A percentile compares a stretch with the other conserved stretches of the same genome.
These are phyloP conservation scores for Trypanosoma brucei DNA, from an alignment of 208 protist genomes.

Conservation along the genomic window DNA sequence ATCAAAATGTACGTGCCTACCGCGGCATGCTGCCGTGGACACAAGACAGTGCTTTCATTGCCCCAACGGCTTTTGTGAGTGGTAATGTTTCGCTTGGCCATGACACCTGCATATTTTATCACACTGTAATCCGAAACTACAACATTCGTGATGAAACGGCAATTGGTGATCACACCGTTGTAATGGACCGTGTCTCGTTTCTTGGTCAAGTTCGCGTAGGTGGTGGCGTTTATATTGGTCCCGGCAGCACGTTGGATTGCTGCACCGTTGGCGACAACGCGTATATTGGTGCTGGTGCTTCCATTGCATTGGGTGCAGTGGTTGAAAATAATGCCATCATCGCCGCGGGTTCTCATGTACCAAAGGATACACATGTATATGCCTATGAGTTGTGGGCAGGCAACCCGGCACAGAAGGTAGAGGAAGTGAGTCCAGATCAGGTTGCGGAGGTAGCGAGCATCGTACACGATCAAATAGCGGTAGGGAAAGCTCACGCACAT, in stretches of 20 bases:
- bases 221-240: slow-evolving; percentile 55
- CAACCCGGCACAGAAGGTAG: slow-evolving; percentile 81
- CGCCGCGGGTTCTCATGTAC: slow-evolving; percentile 72
- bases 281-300: slow-evolving; percentile 78
- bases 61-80: slow-evolving; percentile 77
- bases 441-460: slow-evolving; percentile 55
- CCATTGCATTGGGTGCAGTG: slow-evolving; percentile 74
- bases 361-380: slow-evolving; percentile 81
- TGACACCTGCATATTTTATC: slow-evolving; percentile 83
- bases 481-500: slow-evolving; percentile 48
- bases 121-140: slow-evolving; percentile 84
- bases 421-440: slow-evolving; percentile 75
- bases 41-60: slow-evolving; percentile 81
- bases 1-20: slow-evolving; percentile 84
- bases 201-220: slow-evolving; percentile 77
- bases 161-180: slow-evolving; percentile 71
- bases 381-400: slow-evolving; percentile 90
- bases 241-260: slow-evolving; percentile 73
- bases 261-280: slow-evolving; percentile 79
- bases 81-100: slow-evolving; percentile 84
- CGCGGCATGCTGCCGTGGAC: slow-evolving; percentile 83
- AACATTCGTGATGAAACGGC: slow-evolving; percentile 55
- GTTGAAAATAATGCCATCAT: slow-evolving; percentile 85
- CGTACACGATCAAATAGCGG: slow-evolving; percentile 54
- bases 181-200: slow-evolving; percentile 83